Percentiles rank a stretch among this genome's conserved stretches.
phyloP scores from a whole-genome alignment of 306 rosid genomes.

The Cucurbita pepo region DNA sequence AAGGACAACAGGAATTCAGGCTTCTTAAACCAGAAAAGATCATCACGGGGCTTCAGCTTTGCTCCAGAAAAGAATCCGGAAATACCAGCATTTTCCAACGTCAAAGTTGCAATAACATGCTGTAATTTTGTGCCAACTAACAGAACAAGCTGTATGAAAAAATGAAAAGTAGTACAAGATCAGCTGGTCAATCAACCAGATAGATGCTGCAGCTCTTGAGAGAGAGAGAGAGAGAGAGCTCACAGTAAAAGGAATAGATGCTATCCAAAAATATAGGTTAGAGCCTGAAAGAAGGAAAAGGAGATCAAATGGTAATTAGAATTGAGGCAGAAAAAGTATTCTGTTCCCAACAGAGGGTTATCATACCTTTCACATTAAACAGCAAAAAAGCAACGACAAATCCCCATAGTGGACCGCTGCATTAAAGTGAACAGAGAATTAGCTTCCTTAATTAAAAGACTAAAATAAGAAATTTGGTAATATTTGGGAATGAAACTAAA shows the following conservation, averaged over 20 bases:
- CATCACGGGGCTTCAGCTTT: conserved; percentile 88
- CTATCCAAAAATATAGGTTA: conserved; percentile 96
- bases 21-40: conserved; percentile 94
- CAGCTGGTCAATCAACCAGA: conserved; percentile 6
- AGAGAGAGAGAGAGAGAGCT: conserved; percentile 20
- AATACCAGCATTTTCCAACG: conserved; percentile 71
- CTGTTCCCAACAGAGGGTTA: not conserved
- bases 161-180: not conserved
- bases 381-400: conserved; percentile 91
- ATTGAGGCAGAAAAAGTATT: not conserved
- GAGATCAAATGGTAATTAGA: not conserved
- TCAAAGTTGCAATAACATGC: conserved; percentile 83
- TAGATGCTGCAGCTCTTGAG: not conserved
- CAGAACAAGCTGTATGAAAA: conserved; percentile 62
- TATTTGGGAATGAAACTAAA: not conserved
- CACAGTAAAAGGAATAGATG: conserved; percentile 69
- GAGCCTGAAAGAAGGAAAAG: conserved; percentile 45
- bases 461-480: not conserved
- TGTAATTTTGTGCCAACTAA: conserved; percentile 90
- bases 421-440: conserved; percentile 3
- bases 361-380: conserved; percentile 74
- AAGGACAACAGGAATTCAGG: conserved; percentile 78
- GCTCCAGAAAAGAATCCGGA: conserved; percentile 33
- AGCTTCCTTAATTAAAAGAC: not conserved
- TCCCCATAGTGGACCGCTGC: conserved; percentile 92